These are phyloP conservation scores for Osmanthus fragrans DNA, from an alignment of 257 asterid species.

Conservation along the genomic window DNA sequence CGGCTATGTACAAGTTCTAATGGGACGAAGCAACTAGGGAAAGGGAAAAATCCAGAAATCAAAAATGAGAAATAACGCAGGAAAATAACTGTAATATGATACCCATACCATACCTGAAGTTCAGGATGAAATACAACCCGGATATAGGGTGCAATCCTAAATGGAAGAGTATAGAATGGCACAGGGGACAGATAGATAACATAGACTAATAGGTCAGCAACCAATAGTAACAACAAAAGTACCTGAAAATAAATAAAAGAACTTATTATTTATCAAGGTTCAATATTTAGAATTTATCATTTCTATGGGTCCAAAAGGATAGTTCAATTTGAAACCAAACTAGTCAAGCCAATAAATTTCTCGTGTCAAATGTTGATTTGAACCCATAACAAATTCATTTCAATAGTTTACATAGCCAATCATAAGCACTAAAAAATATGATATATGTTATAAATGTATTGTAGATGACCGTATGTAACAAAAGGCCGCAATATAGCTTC, in stretches of 20 bases:
- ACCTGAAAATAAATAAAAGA: constrained; percentile 50
- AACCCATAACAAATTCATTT: background rate
- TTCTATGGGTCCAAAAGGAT: background rate
- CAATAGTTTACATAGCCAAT: background rate
- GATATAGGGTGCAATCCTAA: constrained; percentile 84
- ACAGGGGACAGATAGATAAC: constrained; percentile 66
- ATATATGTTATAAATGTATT: background rate
- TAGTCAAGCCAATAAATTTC: background rate
- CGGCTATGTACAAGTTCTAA: background rate
- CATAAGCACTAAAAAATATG: background rate
- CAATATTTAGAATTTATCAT: background rate
- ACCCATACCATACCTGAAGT: constrained; percentile 60
- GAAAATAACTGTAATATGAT: constrained; percentile 8
- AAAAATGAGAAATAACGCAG: background rate
- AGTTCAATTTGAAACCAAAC: background rate
- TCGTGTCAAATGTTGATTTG: background rate
- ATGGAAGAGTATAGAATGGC: constrained; percentile 65
- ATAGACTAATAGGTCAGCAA: constrained; percentile 62
- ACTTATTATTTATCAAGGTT: background rate
- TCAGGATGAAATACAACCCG: constrained; percentile 73
- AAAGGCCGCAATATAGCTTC: background rate
- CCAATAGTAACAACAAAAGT: constrained; percentile 57
- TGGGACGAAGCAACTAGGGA: background rate
- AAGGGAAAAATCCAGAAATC: constrained; percentile 11
- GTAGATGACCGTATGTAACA: background rate